Evolutionary conservation across 495 filamentous ascomycete genomes (phyloP), one percentile per base, ranked within the genome.

Genomic region (Aspergillus sparsus): DNA sequence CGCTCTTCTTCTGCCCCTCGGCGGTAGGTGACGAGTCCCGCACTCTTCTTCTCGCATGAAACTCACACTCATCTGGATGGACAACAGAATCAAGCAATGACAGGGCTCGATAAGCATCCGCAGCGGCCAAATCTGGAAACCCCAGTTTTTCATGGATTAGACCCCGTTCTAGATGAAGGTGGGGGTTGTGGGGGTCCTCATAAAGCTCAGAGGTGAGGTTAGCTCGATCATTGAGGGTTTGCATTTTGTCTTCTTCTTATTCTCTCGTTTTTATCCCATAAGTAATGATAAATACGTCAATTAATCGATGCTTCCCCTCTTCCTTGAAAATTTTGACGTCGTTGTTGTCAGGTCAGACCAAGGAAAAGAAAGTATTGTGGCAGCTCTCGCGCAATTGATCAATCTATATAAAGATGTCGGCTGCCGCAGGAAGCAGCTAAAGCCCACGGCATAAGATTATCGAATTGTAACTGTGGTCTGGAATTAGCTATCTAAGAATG

Each of bases 21-120:
- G 15, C 2, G 49, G 31, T 44, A 11, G 35, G 21, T 7, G 18
- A 16, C n/a, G 53, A 33, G 36, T 54, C 54, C 11, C 61, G 59
- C 6, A 71, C 37, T 55, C 65, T 71, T 53, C 64, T 62, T 33
- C 65, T 65, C 15, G 77, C 77, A 61, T 74, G 74, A 33, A 76
- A 80, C 55, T 80, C 77, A 50, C 67, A 78, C 21, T 67, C 73
- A 49, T 80, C 77, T 7, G 78, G 78, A 55, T 94, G 87, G 55
- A 80, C 69, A 27, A 92, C 82, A 55, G 93, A 91, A 65, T 98
- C 94, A 16, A 87, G 78, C 44, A 98, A 77, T 10, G 96, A 84
- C 2, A 98, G 82, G 2, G 92, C 91, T 44, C 89, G 87, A 71
- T 98, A 98, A 2, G 91, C 90, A 73, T 97, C 94, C 42, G 91